Conservation (phyloP, 176 grass and related monocot species). For the Coix lacrymajobi region DNA sequence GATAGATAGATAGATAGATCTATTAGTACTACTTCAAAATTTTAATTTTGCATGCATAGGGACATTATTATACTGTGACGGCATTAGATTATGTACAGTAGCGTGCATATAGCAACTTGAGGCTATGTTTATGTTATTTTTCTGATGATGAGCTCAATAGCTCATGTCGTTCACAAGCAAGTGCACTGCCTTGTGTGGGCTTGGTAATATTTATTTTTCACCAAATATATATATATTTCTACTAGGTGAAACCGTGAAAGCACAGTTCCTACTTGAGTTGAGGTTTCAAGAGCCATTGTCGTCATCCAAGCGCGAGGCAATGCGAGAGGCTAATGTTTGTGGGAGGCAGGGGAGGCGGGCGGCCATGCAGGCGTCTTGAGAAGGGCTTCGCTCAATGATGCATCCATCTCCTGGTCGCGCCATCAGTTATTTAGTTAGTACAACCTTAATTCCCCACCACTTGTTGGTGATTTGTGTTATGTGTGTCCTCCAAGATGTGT, state of each 20-base stretch:
- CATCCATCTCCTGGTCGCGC: too few relatives aligned
- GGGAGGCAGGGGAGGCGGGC: too few relatives aligned
- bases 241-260: neutral
- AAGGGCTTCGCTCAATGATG: too few relatives aligned
- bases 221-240: neutral
- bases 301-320: too few relatives aligned
- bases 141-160: too few relatives aligned
- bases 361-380: too few relatives aligned
- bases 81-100: neutral
- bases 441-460: too few relatives aligned
- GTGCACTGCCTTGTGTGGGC: neutral
- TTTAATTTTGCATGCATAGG: neutral
- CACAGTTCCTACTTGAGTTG: neutral
- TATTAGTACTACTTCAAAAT: neutral
- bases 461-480: too few relatives aligned
- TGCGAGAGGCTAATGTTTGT: too few relatives aligned
- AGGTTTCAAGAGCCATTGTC: too few relatives aligned
- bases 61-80: neutral
- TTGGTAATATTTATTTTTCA: neutral
- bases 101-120: neutral
- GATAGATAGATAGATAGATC: neutral
- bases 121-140: neutral
- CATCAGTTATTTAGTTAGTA: too few relatives aligned
- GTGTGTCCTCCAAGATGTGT: too few relatives aligned
- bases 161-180: neutral